A percentile compares a stretch with the other conserved stretches of the same genome.
Conservation (phyloP, 345 rosid species). For the Syzygium aromaticum region DNA sequence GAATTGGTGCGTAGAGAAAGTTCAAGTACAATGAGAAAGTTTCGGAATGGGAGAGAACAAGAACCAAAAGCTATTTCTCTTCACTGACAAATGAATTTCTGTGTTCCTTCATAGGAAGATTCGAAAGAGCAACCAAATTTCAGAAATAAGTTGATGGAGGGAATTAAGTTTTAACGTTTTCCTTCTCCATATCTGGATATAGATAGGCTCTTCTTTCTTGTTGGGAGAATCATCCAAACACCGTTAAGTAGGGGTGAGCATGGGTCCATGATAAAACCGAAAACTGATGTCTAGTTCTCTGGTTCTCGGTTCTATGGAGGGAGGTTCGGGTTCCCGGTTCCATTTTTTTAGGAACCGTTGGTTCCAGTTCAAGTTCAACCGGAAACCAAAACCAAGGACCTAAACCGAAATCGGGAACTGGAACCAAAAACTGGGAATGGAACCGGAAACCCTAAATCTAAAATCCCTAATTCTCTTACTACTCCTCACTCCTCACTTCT, state of each 20-base stretch:
- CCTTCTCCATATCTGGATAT: neutral
- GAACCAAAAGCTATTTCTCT: neutral
- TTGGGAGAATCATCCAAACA: neutral
- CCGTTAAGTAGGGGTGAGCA: neutral
- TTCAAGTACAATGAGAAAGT: neutral
- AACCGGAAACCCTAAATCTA: too few species aligned
- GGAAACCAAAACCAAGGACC: too few species aligned
- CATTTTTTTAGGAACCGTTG: too few species aligned
- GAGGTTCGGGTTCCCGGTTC: too few species aligned
- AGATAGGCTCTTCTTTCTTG: neutral
- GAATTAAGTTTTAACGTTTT: neutral
- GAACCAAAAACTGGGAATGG: too few species aligned
- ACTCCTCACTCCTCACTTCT: too few species aligned
- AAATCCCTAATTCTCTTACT: too few species aligned
- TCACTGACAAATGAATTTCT: neutral
- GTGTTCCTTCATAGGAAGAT: neutral
- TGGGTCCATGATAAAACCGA: too few species aligned
- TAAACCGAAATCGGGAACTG: too few species aligned
- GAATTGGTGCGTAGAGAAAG: neutral
- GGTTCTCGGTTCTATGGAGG: too few species aligned
- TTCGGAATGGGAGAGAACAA: neutral
- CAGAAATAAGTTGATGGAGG: neutral
- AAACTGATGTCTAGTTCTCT: too few species aligned
- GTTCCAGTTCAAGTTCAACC: too few species aligned
- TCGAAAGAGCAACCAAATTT: neutral